Evolutionary conservation across 768 basidiomycete species (phyloP), one percentile per base, ranked within the genome.

Genomic region (Tricholoma bakamatsutake): DNA sequence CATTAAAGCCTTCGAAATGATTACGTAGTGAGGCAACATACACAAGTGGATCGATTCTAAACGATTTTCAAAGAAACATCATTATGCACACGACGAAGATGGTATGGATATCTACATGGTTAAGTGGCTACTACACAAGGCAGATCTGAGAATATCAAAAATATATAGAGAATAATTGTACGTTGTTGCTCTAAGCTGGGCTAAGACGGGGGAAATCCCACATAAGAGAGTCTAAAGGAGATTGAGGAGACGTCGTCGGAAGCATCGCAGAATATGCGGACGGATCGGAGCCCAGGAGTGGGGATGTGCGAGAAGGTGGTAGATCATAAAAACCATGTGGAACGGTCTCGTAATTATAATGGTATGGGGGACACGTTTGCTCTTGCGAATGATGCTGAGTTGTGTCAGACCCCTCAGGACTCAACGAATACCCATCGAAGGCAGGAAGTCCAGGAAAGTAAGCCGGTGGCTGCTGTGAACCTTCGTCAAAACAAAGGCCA

Each of bases 1-100:
- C 6, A 71, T 81, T 4, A 65, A 61, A 46, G 82, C 81, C 11
- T 85, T 84, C 57, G 75, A 82, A 61, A 75, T 70, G 10, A 64
- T 80, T 17, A 54, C 40, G 40, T 51, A 15, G 24, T 52, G 37
- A 37, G 21, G 33, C 33, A 27, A 37, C 48, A 33, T 47, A 54
- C 48, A 33, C 37, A 54, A 8, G 34, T 47, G 48, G 12, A 54
- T 35, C 17, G n/a, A 12, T n/a, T 30, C 17, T 42, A 42, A 8
- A 18, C 40, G 17, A 18, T 42, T 42, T 5, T 30, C 15, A 31
- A 28, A 11, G 37, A 18, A 43, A 53, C 27, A 43, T 17, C 18
- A 30, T 30, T 50, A 60, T 62, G 59, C 56, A 62, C 37, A 51
- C 53, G 27, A 31, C 12, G n/a, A 18, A 52, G 35, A 37, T 17